phyloP scores from a whole-genome alignment of 1,284 basidiomycete genomes.

The Pseudozyma sp. region DNA sequence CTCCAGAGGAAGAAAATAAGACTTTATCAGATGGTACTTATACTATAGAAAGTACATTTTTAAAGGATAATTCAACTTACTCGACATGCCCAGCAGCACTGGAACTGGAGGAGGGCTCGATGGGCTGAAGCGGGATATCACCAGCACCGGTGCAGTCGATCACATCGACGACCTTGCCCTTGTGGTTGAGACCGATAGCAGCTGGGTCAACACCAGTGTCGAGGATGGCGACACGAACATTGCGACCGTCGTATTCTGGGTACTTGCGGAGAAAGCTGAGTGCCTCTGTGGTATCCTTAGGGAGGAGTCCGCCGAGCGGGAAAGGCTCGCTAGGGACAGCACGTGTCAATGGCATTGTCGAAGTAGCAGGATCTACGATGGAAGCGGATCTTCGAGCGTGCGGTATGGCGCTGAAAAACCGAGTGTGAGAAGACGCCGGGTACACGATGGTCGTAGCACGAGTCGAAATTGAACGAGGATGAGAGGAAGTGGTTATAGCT shows the following conservation, averaged over 20 bases:
- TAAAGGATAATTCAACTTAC: no score
- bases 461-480: conserved; percentile 1
- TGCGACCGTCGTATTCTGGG: conserved; percentile 66
- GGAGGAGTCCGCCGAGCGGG: conserved; percentile 66
- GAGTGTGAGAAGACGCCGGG: not conserved
- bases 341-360: conserved; percentile 37
- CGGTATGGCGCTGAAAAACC: conserved; percentile 7
- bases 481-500: not conserved
- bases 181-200: conserved; percentile 64
- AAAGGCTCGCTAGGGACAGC: conserved; percentile 55
- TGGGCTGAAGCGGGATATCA: conserved; percentile 55
- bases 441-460: not conserved
- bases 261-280: conserved; percentile 65
- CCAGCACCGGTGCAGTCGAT: conserved; percentile 69
- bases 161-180: conserved; percentile 68
- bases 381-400: conserved; percentile 4
- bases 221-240: conserved; percentile 68
- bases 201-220: conserved; percentile 70
- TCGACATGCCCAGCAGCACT: conserved; percentile 33
- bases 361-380: conserved; percentile 17
- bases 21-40: no score
- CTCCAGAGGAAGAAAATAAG: no score
- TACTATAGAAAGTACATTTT: no score
- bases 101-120: conserved; percentile 32
- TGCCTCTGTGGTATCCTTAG: conserved; percentile 68